A percentile compares a stretch with the other conserved stretches of the same genome.
Conservation (phyloP, 495 filamentous ascomycete genomes). For the Lasiosphaeria miniovina region DNA sequence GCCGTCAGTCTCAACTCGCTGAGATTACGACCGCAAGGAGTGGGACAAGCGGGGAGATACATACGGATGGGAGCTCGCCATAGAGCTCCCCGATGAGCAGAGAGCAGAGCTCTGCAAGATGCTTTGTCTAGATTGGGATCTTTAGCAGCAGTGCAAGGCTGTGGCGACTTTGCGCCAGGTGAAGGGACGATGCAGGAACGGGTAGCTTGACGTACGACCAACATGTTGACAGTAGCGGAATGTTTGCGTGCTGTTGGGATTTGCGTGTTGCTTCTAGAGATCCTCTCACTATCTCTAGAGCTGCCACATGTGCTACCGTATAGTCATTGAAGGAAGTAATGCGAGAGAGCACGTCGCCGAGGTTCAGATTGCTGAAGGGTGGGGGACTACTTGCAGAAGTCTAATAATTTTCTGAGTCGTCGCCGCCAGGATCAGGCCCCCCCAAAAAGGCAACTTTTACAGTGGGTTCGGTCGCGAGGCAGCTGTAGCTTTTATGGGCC, state of each 20-base stretch:
- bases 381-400: slow-evolving; percentile 24
- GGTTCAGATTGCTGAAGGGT: slow-evolving; percentile 14
- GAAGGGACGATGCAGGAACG: background rate
- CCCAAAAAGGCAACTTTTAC: slow-evolving; percentile 9
- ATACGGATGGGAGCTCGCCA: slow-evolving; percentile 86
- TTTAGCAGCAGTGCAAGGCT: slow-evolving; percentile 3
- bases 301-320: slow-evolving; percentile 63
- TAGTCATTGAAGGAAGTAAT: slow-evolving; percentile 44
- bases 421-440: slow-evolving; percentile 2
- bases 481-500: slow-evolving; percentile 8
- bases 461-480: slow-evolving; percentile 23
- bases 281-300: slow-evolving; percentile 71
- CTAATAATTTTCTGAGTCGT: slow-evolving; percentile 27
- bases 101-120: slow-evolving; percentile 76
- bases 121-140: slow-evolving; percentile 42
- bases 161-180: background rate
- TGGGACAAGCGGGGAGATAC: slow-evolving; percentile 23
- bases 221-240: slow-evolving; percentile 28
- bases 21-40: background rate
- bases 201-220: slow-evolving; percentile 38
- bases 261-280: slow-evolving; percentile 56
- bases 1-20: slow-evolving; percentile 15
- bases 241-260: background rate
- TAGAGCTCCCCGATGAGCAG: slow-evolving; percentile 85
- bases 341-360: slow-evolving; percentile 1